Evolutionary conservation across 2,329 filamentous ascomycete genomes (phyloP).

Genomic region (Sporothrix luriei): DNA sequence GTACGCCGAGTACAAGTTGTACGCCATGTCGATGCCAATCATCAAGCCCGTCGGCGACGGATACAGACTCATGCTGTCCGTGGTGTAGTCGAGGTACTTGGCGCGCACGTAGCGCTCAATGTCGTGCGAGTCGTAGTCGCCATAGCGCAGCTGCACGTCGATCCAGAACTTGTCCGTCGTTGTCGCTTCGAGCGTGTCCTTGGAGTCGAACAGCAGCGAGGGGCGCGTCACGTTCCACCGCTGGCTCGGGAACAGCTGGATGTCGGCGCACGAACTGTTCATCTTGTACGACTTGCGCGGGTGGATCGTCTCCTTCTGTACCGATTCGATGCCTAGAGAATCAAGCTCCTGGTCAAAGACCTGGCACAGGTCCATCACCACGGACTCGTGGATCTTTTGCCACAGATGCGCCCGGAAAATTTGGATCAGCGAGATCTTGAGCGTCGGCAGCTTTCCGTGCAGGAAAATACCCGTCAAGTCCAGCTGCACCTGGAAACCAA

Average conservation of each 20-base stretch:
- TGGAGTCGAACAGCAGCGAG: constrained; percentile 91
- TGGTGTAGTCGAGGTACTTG: constrained; percentile 98
- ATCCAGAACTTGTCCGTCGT: constrained; percentile 99
- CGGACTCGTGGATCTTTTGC: constrained; percentile 99
- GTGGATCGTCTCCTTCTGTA: constrained; percentile 99
- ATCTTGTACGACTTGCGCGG: constrained; percentile 99
- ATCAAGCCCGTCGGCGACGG: constrained; percentile 95
- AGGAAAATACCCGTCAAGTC: constrained; percentile 98
- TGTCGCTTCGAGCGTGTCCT: constrained; percentile 89
- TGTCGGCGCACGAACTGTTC: constrained; percentile 99
- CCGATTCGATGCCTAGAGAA: constrained; percentile 91
- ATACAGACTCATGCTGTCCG: constrained; percentile 98
- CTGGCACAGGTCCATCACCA: constrained; percentile 98
- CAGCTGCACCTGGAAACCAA: constrained; percentile 98
- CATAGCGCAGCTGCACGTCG: constrained; percentile 90
- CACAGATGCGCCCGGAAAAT: constrained; percentile 99
- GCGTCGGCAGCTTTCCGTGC: constrained; percentile 95
- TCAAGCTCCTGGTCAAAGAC: constrained; percentile 98
- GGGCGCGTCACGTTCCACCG: constrained; percentile 98
- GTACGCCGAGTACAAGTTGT: constrained; percentile 97
- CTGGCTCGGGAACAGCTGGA: constrained; percentile 92
- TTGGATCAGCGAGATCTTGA: constrained; percentile 98
- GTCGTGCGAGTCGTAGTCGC: constrained; percentile 96
- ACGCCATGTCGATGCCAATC: constrained; percentile 96
- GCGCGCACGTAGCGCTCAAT: constrained; percentile 97